Evolutionary conservation across 1,284 basidiomycete genomes (phyloP).

Genomic region (Cryptococcus floricola): DNA sequence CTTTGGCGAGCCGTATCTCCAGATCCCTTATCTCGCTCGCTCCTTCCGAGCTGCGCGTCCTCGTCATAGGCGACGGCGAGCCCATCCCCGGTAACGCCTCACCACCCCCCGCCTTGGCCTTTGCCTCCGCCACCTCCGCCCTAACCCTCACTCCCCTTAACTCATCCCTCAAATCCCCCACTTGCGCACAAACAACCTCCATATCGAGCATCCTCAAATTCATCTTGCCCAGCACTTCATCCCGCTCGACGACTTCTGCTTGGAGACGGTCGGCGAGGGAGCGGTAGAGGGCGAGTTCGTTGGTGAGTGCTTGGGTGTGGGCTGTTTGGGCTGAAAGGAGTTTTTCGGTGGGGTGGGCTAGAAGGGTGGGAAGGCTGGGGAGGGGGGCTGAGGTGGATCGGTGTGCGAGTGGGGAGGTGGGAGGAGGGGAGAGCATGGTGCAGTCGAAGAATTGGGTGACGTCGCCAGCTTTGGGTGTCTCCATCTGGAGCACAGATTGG

Average conservation of each 20-base stretch:
- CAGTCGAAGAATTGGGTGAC: conserved; percentile 35
- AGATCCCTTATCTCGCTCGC: conserved; percentile 28
- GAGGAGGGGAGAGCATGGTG: conserved; percentile 13
- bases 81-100: background rate
- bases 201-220: conserved; percentile 26
- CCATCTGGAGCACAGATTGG: background rate
- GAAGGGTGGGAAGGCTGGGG: background rate
- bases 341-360: conserved; percentile 22
- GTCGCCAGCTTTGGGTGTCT: conserved; percentile 14
- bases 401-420: background rate
- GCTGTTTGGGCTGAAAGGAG: conserved; percentile 33
- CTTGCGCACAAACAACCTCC: conserved; percentile 22
- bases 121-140: background rate
- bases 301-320: conserved; percentile 24
- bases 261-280: conserved; percentile 24
- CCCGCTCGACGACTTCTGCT: conserved; percentile 31
- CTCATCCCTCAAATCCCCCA: conserved; percentile 16
- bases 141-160: conserved; percentile 4
- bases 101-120: background rate
- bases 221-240: conserved; percentile 27
- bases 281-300: conserved; percentile 30
- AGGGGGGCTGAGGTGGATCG: background rate
- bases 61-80: conserved; percentile 1
- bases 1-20: conserved; percentile 34
- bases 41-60: conserved; percentile 15